These are phyloP conservation scores for Dipodascopsis uninucleata DNA, from an alignment of 805 yeast genomes.

Conservation along the genomic window DNA sequence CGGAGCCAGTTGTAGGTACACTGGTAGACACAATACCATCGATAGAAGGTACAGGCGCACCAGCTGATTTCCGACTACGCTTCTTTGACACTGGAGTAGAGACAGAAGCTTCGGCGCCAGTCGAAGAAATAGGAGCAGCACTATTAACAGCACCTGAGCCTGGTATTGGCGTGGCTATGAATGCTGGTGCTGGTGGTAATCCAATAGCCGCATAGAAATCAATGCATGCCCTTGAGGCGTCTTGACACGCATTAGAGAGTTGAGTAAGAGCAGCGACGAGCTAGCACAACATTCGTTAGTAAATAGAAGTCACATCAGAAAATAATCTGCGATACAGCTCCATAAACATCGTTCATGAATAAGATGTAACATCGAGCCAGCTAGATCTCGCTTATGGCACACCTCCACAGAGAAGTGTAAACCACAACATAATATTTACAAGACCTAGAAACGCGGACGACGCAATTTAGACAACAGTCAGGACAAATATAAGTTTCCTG, in stretches of 20 bases:
- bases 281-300: conserved; percentile 9
- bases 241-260: conserved; percentile 24
- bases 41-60: conserved; percentile 2
- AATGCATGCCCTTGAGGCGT: conserved; percentile 23
- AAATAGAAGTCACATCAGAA: background rate
- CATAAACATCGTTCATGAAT: too few species aligned
- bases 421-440: too few species aligned
- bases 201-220: conserved; percentile 20
- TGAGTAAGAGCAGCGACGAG: conserved; percentile 27
- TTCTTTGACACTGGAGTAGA: conserved; percentile 26
- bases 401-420: too few species aligned
- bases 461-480: too few species aligned
- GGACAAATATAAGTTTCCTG: too few species aligned
- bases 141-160: conserved; percentile 27
- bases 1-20: conserved; percentile 5
- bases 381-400: too few species aligned
- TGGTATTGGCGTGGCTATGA: conserved; percentile 36
- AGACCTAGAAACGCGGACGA: too few species aligned
- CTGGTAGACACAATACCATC: conserved; percentile 13
- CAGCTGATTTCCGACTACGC: conserved; percentile 9
- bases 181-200: conserved; percentile 35
- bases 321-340: background rate
- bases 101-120: conserved; percentile 30
- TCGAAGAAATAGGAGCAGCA: conserved; percentile 17
- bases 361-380: too few species aligned